Percentiles rank a stretch among this genome's conserved stretches.
phyloP scores from a whole-genome alignment of 2,329 filamentous ascomycete genomes.

The Diaporthe sp. region DNA sequence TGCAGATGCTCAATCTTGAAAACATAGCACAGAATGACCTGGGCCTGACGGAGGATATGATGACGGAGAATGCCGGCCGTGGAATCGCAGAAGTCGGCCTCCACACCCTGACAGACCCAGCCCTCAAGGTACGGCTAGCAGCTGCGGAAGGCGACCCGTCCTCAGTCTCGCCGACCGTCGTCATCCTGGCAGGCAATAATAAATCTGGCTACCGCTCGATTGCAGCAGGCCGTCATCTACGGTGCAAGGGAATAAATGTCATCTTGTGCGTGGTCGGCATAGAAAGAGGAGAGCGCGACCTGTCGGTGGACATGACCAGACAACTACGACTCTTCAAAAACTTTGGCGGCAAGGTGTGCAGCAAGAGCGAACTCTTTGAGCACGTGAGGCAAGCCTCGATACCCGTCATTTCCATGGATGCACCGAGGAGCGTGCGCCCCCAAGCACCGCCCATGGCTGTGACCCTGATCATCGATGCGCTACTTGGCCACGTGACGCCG shows the following conservation, averaged over 20 bases:
- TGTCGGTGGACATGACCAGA: slow-evolving; percentile 83
- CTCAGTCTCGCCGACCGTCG: slow-evolving; percentile 58
- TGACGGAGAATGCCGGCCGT: slow-evolving; percentile 91
- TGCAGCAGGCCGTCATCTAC: slow-evolving; percentile 87
- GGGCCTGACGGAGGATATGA: slow-evolving; percentile 88
- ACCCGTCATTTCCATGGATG: slow-evolving; percentile 54
- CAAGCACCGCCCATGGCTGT: slow-evolving; percentile 74
- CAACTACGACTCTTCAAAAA: slow-evolving; percentile 89
- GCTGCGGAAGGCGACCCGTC: slow-evolving; percentile 51
- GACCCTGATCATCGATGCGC: slow-evolving; percentile 88
- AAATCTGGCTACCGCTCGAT: slow-evolving; percentile 88
- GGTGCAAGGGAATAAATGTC: slow-evolving; percentile 85
- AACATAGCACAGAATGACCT: slow-evolving; percentile 91
- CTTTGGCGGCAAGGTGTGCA: slow-evolving; percentile 81
- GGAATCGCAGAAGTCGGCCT: slow-evolving; percentile 89
- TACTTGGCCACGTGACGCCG: slow-evolving; percentile 87
- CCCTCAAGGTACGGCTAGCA: slow-evolving; percentile 67
- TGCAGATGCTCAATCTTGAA: slow-evolving; percentile 93
- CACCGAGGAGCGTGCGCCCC: slow-evolving; percentile 50
- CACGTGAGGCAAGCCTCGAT: slow-evolving; percentile 65
- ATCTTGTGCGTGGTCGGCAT: slow-evolving; percentile 88
- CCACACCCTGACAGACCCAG: slow-evolving; percentile 74
- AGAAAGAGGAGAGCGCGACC: slow-evolving; percentile 82
- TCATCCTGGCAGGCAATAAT: slow-evolving; percentile 96
- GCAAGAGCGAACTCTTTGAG: slow-evolving; percentile 73